Evolutionary conservation across 2,329 filamentous ascomycete species (phyloP).

Genomic region (Myriangium duriaei): DNA sequence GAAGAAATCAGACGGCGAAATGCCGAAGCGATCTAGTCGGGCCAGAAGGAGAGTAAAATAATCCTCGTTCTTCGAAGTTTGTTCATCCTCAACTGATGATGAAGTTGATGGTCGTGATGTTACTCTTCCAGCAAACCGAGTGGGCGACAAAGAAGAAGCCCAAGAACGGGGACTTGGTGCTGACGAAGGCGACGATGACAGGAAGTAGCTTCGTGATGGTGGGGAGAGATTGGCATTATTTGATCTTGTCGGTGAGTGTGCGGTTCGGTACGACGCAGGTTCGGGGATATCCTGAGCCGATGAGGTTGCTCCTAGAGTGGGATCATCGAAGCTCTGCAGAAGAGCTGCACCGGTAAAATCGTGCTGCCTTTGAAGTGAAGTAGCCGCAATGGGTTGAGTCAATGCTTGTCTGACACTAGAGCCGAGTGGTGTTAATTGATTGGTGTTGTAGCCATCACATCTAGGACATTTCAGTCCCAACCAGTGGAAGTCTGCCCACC

Average conservation of each 20-base stretch:
- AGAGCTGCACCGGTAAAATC: conserved; percentile 25
- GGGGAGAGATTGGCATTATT: not conserved
- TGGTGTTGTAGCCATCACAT: conserved; percentile 43
- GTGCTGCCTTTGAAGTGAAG: conserved; percentile 18
- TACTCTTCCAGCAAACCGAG: conserved; percentile 3
- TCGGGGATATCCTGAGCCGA: conserved; percentile 1
- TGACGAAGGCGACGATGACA: conserved; percentile 5
- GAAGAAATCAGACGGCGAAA: conserved; percentile 6
- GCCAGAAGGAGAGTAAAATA: conserved; percentile 7
- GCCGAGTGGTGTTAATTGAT: conserved; percentile 33
- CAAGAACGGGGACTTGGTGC: conserved; percentile 6
- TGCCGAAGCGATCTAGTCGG: conserved; percentile 6
- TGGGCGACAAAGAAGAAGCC: conserved; percentile 11
- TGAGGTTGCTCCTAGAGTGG: conserved; percentile 1
- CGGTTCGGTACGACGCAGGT: not conserved
- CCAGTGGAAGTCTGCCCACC: conserved; percentile 84
- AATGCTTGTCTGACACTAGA: conserved; percentile 20
- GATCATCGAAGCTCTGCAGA: conserved; percentile 13
- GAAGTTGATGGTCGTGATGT: conserved; percentile 12
- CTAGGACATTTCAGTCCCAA: conserved; percentile 74
- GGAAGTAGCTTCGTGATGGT: conserved; percentile 10
- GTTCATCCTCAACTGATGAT: conserved; percentile 11
- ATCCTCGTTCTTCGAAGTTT: conserved; percentile 9
- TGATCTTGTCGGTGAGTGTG: conserved; percentile 5
- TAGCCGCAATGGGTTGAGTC: conserved; percentile 13